Conservation (phyloP, 176 grass and related monocot species). For the Juncus inflexus region DNA sequence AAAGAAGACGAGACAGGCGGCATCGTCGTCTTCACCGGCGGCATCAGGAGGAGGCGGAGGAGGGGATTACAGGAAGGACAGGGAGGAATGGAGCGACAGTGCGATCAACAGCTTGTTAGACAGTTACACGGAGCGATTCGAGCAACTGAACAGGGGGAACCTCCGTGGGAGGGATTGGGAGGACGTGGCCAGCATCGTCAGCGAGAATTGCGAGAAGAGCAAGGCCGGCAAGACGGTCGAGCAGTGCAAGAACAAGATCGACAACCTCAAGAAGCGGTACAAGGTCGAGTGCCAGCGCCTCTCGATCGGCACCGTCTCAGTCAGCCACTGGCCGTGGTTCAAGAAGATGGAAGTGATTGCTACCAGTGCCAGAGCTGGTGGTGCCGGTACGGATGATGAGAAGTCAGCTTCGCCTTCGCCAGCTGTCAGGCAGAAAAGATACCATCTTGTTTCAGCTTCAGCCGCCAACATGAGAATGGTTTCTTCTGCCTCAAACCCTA, state of each 20-base stretch:
- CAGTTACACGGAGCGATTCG: conserved; percentile 70
- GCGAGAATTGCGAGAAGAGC: conserved; percentile 11
- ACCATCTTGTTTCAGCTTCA: background rate
- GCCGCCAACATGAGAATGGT: background rate
- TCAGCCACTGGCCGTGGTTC: conserved; percentile 87
- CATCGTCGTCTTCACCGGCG: conserved; percentile 14
- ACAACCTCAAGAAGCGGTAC: conserved; percentile 95
- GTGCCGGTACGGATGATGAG: conserved; percentile 36
- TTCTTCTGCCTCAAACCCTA: conserved; percentile 16
- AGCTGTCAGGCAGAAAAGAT: background rate
- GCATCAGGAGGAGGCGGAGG: conserved; percentile 13
- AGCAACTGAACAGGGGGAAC: conserved; percentile 81
- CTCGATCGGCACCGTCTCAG: conserved; percentile 11
- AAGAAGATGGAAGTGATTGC: conserved; percentile 78
- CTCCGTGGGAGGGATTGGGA: conserved; percentile 76
- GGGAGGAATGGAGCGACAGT: conserved; percentile 95
- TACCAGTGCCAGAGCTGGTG: conserved; percentile 12
- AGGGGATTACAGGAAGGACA: conserved; percentile 76
- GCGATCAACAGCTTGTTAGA: conserved; percentile 77
- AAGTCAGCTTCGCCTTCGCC: conserved; percentile 35
- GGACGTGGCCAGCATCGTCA: conserved; percentile 33
- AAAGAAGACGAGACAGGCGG: conserved; percentile 32
- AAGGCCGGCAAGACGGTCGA: conserved; percentile 67
- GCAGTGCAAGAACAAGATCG: conserved; percentile 99
- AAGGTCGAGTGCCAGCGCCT: conserved; percentile 95